Base-by-base conservation (phyloP, 2,329 filamentous ascomycete species). In the Arthrobotrys musiformis region DNA sequence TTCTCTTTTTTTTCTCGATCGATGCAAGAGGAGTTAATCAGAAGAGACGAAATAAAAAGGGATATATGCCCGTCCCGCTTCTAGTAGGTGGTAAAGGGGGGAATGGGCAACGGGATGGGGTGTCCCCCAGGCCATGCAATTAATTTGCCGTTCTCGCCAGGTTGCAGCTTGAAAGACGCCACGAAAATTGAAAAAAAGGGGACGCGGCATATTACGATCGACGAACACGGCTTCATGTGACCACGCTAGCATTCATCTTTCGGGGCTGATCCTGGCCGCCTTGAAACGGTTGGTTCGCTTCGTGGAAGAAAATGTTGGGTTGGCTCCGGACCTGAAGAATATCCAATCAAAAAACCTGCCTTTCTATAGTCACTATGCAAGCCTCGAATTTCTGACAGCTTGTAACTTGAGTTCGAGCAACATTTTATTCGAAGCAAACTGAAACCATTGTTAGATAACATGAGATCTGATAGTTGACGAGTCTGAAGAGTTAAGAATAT, bases 221-320 rank as follows among this genome's bases (percentile, higher is more conserved):
- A 35, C 66, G 37, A 60, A 70, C 73, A 70, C 73, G 73, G 73
- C 58, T 63, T 77, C 73, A 77, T 60, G 73, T 77, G 73, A 77
- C 73, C 52, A 40, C 64, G 58, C 35, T 67, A 33, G 30, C 22
- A 62, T 28, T 28, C 33, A 52, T 22, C 17, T 19, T 60, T 48
- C 7, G 37, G 64, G 64, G 58, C 52, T 77, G 52, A 67, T 62
- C 73, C 73, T 46, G 52, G 66, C 61, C 56, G 37, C 64, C 72
- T 52, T 63, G 66, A 58, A 58, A 63, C 50, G 54, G 69, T 58
- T 68, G 44, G 56, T 37, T 61, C 70, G 52, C 60, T 69, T 69
- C 37, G 24, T 48, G n/a, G 35, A 30, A 9, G 35, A 56, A 70
- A 76, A 70, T 28, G 46, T 19, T 19, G n/a, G n/a, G 40, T 42